Percentiles rank a stretch among this genome's conserved stretches.
Conservation (phyloP, 2,329 filamentous ascomycete genomes). For the Trichoderma endophyticum region DNA sequence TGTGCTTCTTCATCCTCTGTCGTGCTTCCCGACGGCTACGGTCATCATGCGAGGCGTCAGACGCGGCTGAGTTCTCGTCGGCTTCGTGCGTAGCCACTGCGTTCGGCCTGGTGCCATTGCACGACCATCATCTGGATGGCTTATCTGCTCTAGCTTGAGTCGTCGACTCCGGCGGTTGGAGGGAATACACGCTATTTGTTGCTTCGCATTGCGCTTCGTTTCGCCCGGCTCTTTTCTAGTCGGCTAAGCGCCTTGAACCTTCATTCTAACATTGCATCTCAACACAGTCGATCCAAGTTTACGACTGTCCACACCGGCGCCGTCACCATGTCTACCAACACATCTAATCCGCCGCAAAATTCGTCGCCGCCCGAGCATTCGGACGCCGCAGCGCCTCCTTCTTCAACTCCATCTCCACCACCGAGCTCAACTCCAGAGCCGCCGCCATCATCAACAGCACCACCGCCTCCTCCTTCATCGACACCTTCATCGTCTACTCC, state of each 20-base stretch:
- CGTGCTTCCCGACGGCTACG: not conserved
- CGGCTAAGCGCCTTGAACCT: slow-evolving; percentile 13
- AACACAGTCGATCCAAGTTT: slow-evolving; percentile 27
- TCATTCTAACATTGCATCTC: slow-evolving; percentile 35
- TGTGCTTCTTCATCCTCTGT: slow-evolving; percentile 1
- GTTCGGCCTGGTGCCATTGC: not conserved
- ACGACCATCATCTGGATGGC: not conserved
- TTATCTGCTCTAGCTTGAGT: not conserved
- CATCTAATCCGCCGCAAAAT: not conserved
- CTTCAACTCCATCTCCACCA: not conserved
- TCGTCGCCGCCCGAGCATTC: slow-evolving; percentile 17
- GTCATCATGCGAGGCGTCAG: not conserved
- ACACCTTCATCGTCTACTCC: not conserved
- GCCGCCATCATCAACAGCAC: slow-evolving; percentile 17
- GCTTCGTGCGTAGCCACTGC: slow-evolving; percentile 1
- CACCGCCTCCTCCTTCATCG: not conserved
- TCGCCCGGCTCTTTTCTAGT: not conserved
- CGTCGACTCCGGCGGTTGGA: not conserved
- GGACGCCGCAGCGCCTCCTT: slow-evolving; percentile 25
- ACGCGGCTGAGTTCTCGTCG: not conserved
- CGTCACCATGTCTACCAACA: slow-evolving; percentile 35
- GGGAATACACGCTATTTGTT: not conserved
- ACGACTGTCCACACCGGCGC: slow-evolving; percentile 20
- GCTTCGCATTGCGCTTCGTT: not conserved
- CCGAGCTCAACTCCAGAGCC: not conserved